Base-by-base conservation (phyloP, 768 basidiomycete species). In the Tylopilus sp. region DNA sequence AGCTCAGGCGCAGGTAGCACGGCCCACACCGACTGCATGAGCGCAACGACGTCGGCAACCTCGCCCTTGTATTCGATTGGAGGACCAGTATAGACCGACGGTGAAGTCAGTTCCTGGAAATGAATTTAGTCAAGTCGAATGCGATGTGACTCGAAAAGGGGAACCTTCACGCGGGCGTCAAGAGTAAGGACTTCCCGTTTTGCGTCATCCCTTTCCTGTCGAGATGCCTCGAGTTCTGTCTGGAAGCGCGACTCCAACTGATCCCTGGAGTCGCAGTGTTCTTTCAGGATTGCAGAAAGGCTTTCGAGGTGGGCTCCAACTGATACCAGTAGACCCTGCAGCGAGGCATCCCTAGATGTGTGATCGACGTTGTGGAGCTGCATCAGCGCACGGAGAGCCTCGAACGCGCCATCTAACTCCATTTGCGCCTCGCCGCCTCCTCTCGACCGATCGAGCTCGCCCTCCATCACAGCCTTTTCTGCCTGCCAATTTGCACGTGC, bases 1-100 rank as follows among this genome's bases (percentile, higher is more conserved):
- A 85, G 80, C 70, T 94, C 90, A 11, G 89, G 84, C 3, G 92
- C 89, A 12, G 94, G 94, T 0, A 98, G 80, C 36, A 87, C 76
- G 6, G 78, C 71, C 92, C 93, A 98, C 22, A 96, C 61, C 11
- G 89, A 82, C 46, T 79, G 78, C 28, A 96, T 79, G 21, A 85
- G 67, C 6, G 83, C 74, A 33, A 84, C 74, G 55, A 91, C 74
- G 8, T 78, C 77, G 24, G 76, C 74, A 17, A 80, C 75, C 42
- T 86, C 85, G 5, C 73, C 67, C 54, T 67, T 59, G 63, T 62
- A 59, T 61, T 66, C 55, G 55, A 66, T 57, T 53, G 67, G 61
- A 6, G 70, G 71, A 22, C 64, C 60, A 45, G 44, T 58, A 45
- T 63, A 31, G 42, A 58, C 24, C 21, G 69, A 64, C 49, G 64